Conservation (phyloP, 2,329 filamentous ascomycete species). For the Aspergillus brasiliensis region DNA sequence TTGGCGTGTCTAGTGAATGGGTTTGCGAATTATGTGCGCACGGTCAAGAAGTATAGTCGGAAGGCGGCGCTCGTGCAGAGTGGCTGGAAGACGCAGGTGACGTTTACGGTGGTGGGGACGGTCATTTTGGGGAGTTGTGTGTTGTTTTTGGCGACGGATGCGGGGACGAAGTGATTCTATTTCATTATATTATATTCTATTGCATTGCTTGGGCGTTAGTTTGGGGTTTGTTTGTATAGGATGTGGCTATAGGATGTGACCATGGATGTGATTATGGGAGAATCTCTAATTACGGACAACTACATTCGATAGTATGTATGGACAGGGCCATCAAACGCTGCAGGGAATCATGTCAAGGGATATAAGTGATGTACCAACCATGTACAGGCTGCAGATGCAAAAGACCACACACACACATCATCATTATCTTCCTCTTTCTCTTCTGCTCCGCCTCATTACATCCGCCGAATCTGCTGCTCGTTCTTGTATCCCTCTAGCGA, state of each 20-base stretch:
- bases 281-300: too few relatives aligned
- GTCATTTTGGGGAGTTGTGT: slow-evolving; percentile 50
- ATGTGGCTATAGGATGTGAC: background rate
- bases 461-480: slow-evolving; percentile 84
- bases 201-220: background rate
- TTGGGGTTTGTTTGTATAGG: background rate
- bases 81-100: slow-evolving; percentile 87
- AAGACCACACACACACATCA: background rate
- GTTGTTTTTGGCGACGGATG: slow-evolving; percentile 46
- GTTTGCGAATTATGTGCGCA: slow-evolving; percentile 82
- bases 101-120: slow-evolving; percentile 53
- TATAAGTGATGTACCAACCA: too few relatives aligned
- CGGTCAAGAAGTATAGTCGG: slow-evolving; percentile 77
- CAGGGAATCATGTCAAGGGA: background rate
- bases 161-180: slow-evolving; percentile 10
- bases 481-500: slow-evolving; percentile 83
- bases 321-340: background rate
- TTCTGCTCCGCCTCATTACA: slow-evolving; percentile 54
- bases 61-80: slow-evolving; percentile 84
- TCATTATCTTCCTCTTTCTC: slow-evolving; percentile 12
- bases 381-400: background rate
- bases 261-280: too few relatives aligned
- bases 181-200: too few relatives aligned
- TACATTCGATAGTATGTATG: too few relatives aligned
- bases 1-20: slow-evolving; percentile 76